Evolutionary conservation across 2,329 filamentous ascomycete genomes (phyloP).

Genomic region (Pseudocercospora vitis): DNA sequence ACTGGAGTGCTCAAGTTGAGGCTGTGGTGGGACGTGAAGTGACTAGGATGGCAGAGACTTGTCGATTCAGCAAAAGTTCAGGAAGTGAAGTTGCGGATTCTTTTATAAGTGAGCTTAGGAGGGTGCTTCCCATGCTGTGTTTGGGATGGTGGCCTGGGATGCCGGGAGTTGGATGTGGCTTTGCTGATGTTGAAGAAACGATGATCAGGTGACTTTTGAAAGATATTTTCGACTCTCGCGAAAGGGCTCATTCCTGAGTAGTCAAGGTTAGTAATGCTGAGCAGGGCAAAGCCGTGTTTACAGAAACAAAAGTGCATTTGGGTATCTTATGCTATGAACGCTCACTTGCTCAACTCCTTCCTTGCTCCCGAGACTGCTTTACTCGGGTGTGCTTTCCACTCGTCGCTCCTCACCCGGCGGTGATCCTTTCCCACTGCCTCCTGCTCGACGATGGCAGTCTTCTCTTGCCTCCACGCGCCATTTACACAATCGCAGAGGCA

Average conservation of each 20-base stretch:
- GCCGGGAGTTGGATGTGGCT: no score
- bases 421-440: conserved; percentile 39
- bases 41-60: no score
- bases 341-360: conserved; percentile 17
- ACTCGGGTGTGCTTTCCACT: conserved; percentile 46
- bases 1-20: no score
- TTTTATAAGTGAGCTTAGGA: no score
- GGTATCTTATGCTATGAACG: conserved; percentile 6
- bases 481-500: conserved; percentile 58
- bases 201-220: neutral
- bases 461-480: conserved; percentile 22
- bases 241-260: neutral
- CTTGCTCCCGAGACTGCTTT: conserved; percentile 45
- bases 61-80: no score
- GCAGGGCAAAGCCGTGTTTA: neutral
- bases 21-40: no score
- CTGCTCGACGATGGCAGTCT: conserved; percentile 35
- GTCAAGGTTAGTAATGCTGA: neutral
- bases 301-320: neutral
- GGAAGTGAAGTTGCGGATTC: no score
- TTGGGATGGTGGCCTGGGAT: no score
- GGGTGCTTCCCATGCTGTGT: no score
- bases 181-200: no score
- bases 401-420: conserved; percentile 40
- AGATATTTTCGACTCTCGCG: neutral